Evolutionary conservation across 1,284 basidiomycete species (phyloP).

Genomic region (Ustilago nuda): DNA sequence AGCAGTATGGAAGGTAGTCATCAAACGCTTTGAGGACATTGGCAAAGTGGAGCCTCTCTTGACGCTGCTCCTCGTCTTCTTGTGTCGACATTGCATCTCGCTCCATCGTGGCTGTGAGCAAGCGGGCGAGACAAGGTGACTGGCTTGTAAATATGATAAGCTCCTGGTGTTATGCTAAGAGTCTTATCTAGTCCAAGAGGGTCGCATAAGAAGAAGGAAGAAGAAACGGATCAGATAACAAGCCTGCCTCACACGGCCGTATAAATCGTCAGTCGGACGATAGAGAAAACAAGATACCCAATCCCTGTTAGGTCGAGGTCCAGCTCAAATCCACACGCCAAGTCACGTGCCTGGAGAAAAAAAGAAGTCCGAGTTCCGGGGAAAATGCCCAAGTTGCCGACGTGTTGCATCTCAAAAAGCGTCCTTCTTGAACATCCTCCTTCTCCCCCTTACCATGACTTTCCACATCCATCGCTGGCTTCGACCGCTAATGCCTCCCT

Average conservation of each 20-base stretch:
- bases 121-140: not conserved
- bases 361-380: conserved; percentile 24
- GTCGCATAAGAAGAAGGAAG: too few relatives aligned
- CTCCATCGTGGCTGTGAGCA: not conserved
- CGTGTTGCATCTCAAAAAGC: conserved; percentile 5
- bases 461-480: not conserved
- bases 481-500: conserved; percentile 18
- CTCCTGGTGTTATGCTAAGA: not conserved
- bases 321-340: too few relatives aligned
- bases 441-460: conserved; percentile 2
- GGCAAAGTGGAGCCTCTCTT: conserved; percentile 61
- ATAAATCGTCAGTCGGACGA: too few relatives aligned
- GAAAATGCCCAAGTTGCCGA: conserved; percentile 10
- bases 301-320: too few relatives aligned
- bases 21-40: conserved; percentile 63
- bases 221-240: too few relatives aligned
- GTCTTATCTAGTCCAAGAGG: not conserved
- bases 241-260: too few relatives aligned
- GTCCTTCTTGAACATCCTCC: not conserved
- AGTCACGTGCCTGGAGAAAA: too few relatives aligned
- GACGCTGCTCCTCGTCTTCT: conserved; percentile 36
- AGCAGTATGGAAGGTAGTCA: conserved; percentile 64
- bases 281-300: too few relatives aligned
- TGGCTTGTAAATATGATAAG: not conserved
- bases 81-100: not conserved